These are phyloP conservation scores for Fusarium newnesense DNA, from an alignment of 2,329 filamentous ascomycete genomes.

Conservation along the genomic window DNA sequence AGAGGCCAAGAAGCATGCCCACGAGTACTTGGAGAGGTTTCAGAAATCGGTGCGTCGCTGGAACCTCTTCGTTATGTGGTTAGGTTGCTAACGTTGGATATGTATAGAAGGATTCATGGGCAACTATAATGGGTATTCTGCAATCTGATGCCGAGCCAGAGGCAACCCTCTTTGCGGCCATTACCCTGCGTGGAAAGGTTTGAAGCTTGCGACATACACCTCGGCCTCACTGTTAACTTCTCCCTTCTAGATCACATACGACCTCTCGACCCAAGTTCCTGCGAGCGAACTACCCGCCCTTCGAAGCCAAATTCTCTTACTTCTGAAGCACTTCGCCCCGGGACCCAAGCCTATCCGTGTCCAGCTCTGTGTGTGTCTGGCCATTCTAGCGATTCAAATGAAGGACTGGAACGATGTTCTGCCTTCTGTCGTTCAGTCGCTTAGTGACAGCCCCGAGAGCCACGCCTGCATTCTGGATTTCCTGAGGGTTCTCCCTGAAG, in stretches of 20 bases:
- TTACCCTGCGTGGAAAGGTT: slow-evolving; percentile 98
- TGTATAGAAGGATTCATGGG: slow-evolving; percentile 88
- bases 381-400: slow-evolving; percentile 96
- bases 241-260: slow-evolving; percentile 88
- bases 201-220: not conserved
- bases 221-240: not conserved
- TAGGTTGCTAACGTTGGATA: slow-evolving; percentile 18
- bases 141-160: slow-evolving; percentile 84
- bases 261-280: slow-evolving; percentile 86
- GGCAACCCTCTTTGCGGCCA: slow-evolving; percentile 94
- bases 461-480: slow-evolving; percentile 94
- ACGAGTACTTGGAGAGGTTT: slow-evolving; percentile 91
- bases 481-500: slow-evolving; percentile 94
- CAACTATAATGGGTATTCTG: slow-evolving; percentile 84
- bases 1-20: slow-evolving; percentile 86
- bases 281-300: slow-evolving; percentile 78
- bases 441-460: slow-evolving; percentile 80
- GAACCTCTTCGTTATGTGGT: not conserved
- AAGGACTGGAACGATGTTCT: slow-evolving; percentile 94
- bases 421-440: slow-evolving; percentile 78
- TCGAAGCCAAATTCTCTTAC: slow-evolving; percentile 83
- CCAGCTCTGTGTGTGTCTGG: slow-evolving; percentile 93
- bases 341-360: slow-evolving; percentile 88
- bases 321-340: slow-evolving; percentile 82
- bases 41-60: slow-evolving; percentile 87